A percentile compares a stretch with the other conserved stretches of the same genome.
phyloP scores from a whole-genome alignment of 352 stramenopile species.

The Globisporangium takayamanum region DNA sequence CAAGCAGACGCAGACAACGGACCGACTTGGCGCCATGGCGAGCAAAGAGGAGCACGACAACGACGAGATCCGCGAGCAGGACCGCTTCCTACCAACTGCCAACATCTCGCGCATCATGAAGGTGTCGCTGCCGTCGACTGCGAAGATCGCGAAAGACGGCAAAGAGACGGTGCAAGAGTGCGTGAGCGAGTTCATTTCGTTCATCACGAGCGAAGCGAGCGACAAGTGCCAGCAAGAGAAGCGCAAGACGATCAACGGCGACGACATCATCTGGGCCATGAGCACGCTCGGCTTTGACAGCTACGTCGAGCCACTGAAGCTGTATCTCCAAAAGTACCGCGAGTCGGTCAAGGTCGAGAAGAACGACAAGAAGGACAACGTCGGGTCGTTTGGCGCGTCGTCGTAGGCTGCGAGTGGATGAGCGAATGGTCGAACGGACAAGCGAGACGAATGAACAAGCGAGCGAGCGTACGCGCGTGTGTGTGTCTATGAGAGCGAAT shows the following conservation, averaged over 20 bases:
- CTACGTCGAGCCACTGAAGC: conserved; percentile 98
- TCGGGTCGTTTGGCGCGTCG: conserved; percentile 78
- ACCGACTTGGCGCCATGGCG: conserved; percentile 31
- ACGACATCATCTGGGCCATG: conserved; percentile 99
- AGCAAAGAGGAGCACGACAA: conserved; percentile 85
- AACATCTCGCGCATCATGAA: conserved; percentile 99
- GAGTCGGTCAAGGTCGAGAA: conserved; percentile 91
- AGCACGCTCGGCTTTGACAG: conserved; percentile 99
- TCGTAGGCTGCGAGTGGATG: conserved; percentile 31
- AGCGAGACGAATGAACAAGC: neutral
- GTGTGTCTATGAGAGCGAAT: neutral
- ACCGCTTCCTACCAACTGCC: conserved; percentile 97
- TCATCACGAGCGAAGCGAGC: conserved; percentile 98
- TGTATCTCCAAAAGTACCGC: conserved; percentile 98
- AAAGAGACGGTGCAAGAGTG: conserved; percentile 99
- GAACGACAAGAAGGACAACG: conserved; percentile 89
- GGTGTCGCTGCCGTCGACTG: conserved; percentile 95
- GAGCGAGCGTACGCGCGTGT: neutral
- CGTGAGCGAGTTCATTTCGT: conserved; percentile 99
- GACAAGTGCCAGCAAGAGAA: conserved; percentile 99
- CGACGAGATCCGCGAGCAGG: conserved; percentile 92
- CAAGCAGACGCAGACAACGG: neutral
- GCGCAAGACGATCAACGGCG: conserved; percentile 99
- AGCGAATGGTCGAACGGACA: too few relatives aligned
- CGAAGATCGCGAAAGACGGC: conserved; percentile 99